Base-by-base conservation (phyloP, 2,329 filamentous ascomycete genomes). In the Emergomyces pasteurianus region DNA sequence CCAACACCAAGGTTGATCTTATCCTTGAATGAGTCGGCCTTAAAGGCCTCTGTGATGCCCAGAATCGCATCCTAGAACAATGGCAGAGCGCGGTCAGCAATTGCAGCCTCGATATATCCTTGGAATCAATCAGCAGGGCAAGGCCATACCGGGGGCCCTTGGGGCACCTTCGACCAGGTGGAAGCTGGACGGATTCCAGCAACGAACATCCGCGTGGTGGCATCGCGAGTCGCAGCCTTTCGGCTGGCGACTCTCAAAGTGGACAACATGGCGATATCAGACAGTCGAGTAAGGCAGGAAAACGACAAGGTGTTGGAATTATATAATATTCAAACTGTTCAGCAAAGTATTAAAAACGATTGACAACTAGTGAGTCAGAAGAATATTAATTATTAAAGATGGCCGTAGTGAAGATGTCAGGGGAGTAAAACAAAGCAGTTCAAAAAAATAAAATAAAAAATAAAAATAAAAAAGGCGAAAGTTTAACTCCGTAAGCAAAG, bases 1-100 rank as follows among this genome's bases (percentile, higher is more conserved):
- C 94, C 94, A 68, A 97, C 94, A 80, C 92, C 94, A 64, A 99
- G 81, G 81, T 97, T 97, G 83, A 99, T 97, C 86, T 97, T 99
- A 81, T 96, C 86, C 65, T 85, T 80, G 78, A 95, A 92, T 71
- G 81, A 83, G 76, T 99, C 94, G 77, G 92, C 92, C 84, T 97
- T 99, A 88, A 94, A 99, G 64, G 94, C 94, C 81, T 99, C 94
- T 65, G 94, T 97, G 79, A 99, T 79, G 71, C 79, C 78, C 63
- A 79, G 72, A 67, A 79, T 79, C 36, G 77, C 78, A 69, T 75
- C 74, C 72, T 74, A 40, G 21, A 57, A 55, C 56, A 60, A 46
- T n/a, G n/a, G 14, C 42, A 34, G 42, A 8, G 64, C 66, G 66
- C 61, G 42, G 63, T 70, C 61, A 73, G 69, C 62, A 69, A 64